Base-by-base conservation (phyloP, 768 basidiomycete genomes). In the Glaciozyma antarctica region DNA sequence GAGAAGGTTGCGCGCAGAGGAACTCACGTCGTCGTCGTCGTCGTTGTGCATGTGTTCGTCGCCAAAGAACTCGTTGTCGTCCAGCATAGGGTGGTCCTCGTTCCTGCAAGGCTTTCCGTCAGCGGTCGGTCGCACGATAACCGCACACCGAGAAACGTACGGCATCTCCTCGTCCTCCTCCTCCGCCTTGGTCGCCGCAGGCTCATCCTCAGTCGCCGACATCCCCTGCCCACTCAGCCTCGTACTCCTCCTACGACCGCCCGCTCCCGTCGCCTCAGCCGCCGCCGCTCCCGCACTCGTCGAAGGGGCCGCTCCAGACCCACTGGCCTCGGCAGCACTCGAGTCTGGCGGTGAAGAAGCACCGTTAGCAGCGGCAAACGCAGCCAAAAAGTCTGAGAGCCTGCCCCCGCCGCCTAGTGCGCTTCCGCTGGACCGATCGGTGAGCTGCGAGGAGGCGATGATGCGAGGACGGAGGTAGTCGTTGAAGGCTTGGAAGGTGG, bases 401-500 rank as follows among this genome's bases (percentile, higher is more conserved):
- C 91, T 83, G 51, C 76, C 67, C 52, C 54, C 64, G 13, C 49
- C 64, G 17, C 49, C 64, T 16, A 8, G 43, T 30, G 6, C 57
- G 12, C 28, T 73, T 21, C n/a, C 53, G 44, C 21, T 60, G 54
- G 22, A 55, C 62, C 64, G 74, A 67, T 55, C 77, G 57, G 69
- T 73, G 57, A 57, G 28, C 0, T 64, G 59, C 21, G 67, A 54
- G 0, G 74, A 75, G 0, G 89, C 88, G 9, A 90, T 80, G 41
- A 95, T 86, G 5, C 90, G 83, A 30, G 94, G 94, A 1, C 91
- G 86, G 17, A 98, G 83, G 75, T 97, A 99, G 76, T 95, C 93
- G 73, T 95, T 90, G 38, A 98, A 81, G 1, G 94, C 92, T 75
- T 95, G 91, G 82, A 98, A 91, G 1, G 92, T 97, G 1, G 95